phyloP scores from a whole-genome alignment of 768 basidiomycete species.

The Termitomyces sp. region DNA sequence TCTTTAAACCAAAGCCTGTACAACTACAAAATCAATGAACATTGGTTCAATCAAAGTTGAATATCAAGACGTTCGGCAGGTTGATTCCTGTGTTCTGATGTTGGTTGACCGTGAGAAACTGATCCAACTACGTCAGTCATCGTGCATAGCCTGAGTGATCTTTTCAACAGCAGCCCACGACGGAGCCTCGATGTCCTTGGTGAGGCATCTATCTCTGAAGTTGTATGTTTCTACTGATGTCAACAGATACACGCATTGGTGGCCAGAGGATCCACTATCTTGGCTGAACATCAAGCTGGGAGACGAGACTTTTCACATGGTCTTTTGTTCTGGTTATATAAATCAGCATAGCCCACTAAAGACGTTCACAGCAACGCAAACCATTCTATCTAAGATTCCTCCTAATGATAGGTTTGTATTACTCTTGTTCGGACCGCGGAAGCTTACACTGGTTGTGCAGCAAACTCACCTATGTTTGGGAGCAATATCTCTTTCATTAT shows the following conservation, averaged over 20 bases:
- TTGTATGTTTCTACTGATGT: neutral
- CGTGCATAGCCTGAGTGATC: neutral
- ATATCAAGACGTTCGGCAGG: too few relatives aligned
- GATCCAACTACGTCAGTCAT: neutral
- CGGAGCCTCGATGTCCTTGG: slow-evolving; percentile 29
- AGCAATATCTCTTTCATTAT: slow-evolving; percentile 93
- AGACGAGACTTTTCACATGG: slow-evolving; percentile 90
- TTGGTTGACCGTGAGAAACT: neutral
- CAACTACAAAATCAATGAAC: neutral
- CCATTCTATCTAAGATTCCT: slow-evolving; percentile 93
- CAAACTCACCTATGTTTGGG: slow-evolving; percentile 87
- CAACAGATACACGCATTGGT: slow-evolving; percentile 81
- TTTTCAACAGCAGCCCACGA: neutral
- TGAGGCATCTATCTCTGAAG: slow-evolving; percentile 12
- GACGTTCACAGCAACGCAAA: slow-evolving; percentile 62
- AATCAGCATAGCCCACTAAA: neutral
- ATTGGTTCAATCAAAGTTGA: neutral
- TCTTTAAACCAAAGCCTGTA: too few relatives aligned
- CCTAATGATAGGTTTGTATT: slow-evolving; percentile 64
- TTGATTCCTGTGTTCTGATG: neutral
- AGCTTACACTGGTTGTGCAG: slow-evolving; percentile 33
- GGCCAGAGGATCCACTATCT: slow-evolving; percentile 70
- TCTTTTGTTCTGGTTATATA: slow-evolving; percentile 26
- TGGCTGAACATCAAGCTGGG: slow-evolving; percentile 85
- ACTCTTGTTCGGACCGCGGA: neutral